A percentile compares a stretch with the other conserved stretches of the same genome.
These are phyloP conservation scores for Phanerochaete sordida DNA, from an alignment of 768 basidiomycete genomes.

Conservation along the genomic window DNA sequence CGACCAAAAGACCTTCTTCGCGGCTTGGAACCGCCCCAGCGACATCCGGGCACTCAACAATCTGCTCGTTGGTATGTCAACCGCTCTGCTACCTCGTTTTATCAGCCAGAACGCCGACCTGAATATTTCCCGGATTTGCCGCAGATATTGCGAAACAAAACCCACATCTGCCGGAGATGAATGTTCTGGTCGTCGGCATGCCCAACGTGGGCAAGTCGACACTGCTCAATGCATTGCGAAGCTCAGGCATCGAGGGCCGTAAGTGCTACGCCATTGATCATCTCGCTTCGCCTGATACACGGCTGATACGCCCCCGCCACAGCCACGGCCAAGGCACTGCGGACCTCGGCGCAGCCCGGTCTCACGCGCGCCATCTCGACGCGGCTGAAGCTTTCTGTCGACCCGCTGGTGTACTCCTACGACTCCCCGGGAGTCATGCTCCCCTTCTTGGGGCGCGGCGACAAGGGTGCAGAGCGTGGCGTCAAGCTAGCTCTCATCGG, in stretches of 20 bases:
- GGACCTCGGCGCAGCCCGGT: slow-evolving; percentile 86
- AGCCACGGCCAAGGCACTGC: slow-evolving; percentile 86
- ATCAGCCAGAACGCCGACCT: not conserved
- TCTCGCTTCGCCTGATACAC: not conserved
- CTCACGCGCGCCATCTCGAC: slow-evolving; percentile 88
- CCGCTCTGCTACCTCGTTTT: not conserved
- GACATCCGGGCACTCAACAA: slow-evolving; percentile 65
- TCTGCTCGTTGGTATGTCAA: slow-evolving; percentile 69
- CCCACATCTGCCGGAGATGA: slow-evolving; percentile 71
- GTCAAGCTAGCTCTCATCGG: slow-evolving; percentile 92
- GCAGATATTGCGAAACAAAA: slow-evolving; percentile 67
- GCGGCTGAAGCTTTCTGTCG: slow-evolving; percentile 76
- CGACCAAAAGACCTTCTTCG: slow-evolving; percentile 64
- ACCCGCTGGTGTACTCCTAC: slow-evolving; percentile 86
- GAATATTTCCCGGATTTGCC: slow-evolving; percentile 1
- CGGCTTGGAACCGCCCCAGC: slow-evolving; percentile 64
- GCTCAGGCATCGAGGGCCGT: slow-evolving; percentile 87
- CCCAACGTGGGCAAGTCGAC: slow-evolving; percentile 99
- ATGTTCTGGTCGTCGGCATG: slow-evolving; percentile 96
- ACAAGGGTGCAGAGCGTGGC: slow-evolving; percentile 84
- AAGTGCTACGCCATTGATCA: slow-evolving; percentile 29
- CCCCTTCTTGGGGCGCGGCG: slow-evolving; percentile 86
- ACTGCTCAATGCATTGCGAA: slow-evolving; percentile 84
- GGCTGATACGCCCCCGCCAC: slow-evolving; percentile 6
- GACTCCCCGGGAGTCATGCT: slow-evolving; percentile 98